Base-by-base conservation (phyloP, 1,284 basidiomycete species). In the Paramarasmius palmivorus region DNA sequence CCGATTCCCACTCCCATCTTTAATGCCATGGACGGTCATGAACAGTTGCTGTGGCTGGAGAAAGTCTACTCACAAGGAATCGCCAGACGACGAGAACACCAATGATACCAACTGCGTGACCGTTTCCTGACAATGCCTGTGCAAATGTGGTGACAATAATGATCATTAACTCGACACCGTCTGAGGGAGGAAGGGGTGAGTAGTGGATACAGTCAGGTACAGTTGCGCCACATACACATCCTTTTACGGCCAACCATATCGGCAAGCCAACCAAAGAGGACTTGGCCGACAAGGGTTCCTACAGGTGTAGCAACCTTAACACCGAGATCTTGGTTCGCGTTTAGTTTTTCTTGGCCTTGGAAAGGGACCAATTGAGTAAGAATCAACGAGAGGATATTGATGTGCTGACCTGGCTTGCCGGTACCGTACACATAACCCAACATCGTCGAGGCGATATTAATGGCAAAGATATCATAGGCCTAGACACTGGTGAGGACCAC, bases 361-460 rank as follows among this genome's bases (percentile, higher is more conserved):
- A 44, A 59, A 78, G 77, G 61, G 76, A 59, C 76, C 5, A 23
- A 9, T 32, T 42, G n/a, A 19, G 23, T 1, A 35, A 10, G 49
- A 14, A n/a, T 20, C n/a, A 17, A 26, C 25, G 44, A 39, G 20
- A 5, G 38, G 29, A 54, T 22, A 32, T 15, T 4, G 44, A 46
- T 8, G 12, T 14, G n/a, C 17, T 19, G 7, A 17, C 25, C 44
- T 46, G 34, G 61, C 72, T 45, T 57, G 85, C 86, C 84, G 68
- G 88, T 88, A 48, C 79, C 79, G 35, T 82, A 73, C 52, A 85
- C 81, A 63, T 86, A 86, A 29, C 81, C 68, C 57, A 93, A 71
- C 89, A 93, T 92, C 1, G 75, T 73, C 0, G 86, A 81, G 0
- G 82, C 89, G 42, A 92, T 86, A 62, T 85, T 91, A 71, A 93